A percentile compares a stretch with the other conserved stretches of the same genome.
Conservation (phyloP, 2,329 filamentous ascomycete species). For the Colletotrichum noveboracense region DNA sequence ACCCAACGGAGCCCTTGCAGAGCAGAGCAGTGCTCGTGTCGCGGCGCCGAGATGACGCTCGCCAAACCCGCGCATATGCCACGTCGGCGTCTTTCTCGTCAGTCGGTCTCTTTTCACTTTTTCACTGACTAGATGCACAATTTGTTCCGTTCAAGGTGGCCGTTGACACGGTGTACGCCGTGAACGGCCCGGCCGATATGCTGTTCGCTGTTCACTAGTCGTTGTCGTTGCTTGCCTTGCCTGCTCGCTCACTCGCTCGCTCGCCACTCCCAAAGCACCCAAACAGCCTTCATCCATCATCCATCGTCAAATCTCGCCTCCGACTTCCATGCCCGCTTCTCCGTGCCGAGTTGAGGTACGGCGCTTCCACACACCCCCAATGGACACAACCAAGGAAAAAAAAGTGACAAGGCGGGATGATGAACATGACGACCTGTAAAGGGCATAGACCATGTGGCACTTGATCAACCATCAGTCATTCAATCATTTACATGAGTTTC, state of each 20-base stretch:
- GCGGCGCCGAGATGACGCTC: background rate
- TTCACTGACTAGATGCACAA: background rate
- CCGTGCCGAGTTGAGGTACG: conserved; percentile 3
- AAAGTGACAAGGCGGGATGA: background rate
- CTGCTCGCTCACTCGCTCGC: background rate
- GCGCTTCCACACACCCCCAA: conserved; percentile 1
- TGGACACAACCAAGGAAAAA: background rate
- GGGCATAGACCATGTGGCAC: background rate
- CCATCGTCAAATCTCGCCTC: conserved; percentile 6
- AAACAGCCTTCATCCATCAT: conserved; percentile 4
- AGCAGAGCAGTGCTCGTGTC: background rate
- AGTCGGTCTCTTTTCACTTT: background rate
- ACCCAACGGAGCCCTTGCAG: background rate
- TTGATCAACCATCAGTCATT: background rate
- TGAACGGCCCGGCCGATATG: background rate
- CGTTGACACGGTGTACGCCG: background rate
- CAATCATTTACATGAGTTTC: background rate
- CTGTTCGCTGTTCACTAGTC: background rate
- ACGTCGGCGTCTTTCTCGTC: background rate
- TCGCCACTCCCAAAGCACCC: background rate
- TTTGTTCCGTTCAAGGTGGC: background rate
- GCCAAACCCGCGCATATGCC: background rate
- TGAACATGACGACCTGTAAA: background rate
- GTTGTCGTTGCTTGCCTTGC: background rate
- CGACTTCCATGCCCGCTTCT: conserved; percentile 6